Conservation (phyloP, 768 basidiomycete genomes). For the Boletus huronensis region DNA sequence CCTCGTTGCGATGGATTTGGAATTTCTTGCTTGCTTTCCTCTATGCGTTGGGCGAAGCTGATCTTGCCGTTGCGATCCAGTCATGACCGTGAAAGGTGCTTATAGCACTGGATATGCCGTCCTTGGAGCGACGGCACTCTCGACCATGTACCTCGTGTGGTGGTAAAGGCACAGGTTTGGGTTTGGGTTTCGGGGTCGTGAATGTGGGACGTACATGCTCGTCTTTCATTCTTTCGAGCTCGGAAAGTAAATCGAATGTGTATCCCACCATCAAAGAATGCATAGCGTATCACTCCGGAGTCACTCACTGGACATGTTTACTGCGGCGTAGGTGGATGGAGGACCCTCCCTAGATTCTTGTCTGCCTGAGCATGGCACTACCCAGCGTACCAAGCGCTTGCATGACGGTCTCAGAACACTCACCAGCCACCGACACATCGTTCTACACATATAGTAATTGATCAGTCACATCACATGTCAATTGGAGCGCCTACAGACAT, state of each 20-base stretch:
- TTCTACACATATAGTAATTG: not conserved
- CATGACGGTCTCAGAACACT: not conserved
- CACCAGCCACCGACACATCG: no score
- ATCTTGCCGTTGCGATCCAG: conserved; percentile 36
- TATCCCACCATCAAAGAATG: not conserved
- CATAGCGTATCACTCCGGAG: no score
- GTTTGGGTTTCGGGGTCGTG: conserved; percentile 21
- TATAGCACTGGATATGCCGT: conserved; percentile 84
- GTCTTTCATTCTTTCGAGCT: not conserved
- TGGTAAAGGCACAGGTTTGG: conserved; percentile 34
- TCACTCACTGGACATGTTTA: no score
- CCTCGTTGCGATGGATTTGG: not conserved
- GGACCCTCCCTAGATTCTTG: not conserved
- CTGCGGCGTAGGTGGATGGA: no score
- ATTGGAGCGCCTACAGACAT: not conserved
- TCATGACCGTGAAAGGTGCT: conserved; percentile 73
- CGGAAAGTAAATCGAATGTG: not conserved
- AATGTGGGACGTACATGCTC: not conserved
- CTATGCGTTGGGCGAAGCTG: not conserved
- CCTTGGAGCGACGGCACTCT: conserved; percentile 69
- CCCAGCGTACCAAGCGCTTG: not conserved
- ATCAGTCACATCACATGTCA: not conserved
- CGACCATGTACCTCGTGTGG: conserved; percentile 61
- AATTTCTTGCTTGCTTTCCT: not conserved
- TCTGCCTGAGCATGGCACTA: not conserved